Percentiles rank a stretch among this genome's conserved stretches.
These are phyloP conservation scores for Suillus ampliporus DNA, from an alignment of 768 basidiomycete species.

Conservation along the genomic window DNA sequence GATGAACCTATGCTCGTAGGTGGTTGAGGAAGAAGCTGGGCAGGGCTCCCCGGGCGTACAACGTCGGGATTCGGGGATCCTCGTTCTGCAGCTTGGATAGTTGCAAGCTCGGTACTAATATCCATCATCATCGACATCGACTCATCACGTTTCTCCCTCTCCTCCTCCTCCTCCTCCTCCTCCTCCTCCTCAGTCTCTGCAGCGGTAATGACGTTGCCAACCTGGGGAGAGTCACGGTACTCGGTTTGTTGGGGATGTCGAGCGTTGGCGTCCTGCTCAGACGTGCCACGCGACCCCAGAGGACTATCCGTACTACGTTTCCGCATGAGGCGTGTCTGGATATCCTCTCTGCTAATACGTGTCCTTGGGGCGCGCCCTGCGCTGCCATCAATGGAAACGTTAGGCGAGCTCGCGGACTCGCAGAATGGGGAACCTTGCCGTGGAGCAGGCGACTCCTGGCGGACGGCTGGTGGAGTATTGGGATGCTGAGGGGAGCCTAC, in stretches of 20 bases:
- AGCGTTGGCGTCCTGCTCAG: neutral
- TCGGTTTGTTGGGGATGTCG: neutral
- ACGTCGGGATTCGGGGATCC: neutral
- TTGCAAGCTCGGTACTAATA: conserved; percentile 55
- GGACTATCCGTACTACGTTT: conserved; percentile 53
- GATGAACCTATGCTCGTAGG: conserved; percentile 21
- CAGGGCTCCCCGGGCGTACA: conserved; percentile 32
- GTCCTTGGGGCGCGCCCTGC: conserved; percentile 35
- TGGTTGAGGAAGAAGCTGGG: conserved; percentile 6
- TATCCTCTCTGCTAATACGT: conserved; percentile 59
- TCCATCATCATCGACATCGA: conserved; percentile 40
- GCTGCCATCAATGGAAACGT: conserved; percentile 1
- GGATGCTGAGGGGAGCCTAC: conserved; percentile 42
- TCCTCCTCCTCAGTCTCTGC: conserved; percentile 19
- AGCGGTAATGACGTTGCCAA: conserved; percentile 12
- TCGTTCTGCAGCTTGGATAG: conserved; percentile 49
- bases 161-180: conserved; percentile 25
- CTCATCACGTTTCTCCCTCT: conserved; percentile 36
- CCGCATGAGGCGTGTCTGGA: conserved; percentile 53
- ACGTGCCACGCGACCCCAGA: conserved; percentile 26
- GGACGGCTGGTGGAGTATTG: conserved; percentile 25
- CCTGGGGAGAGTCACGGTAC: neutral
- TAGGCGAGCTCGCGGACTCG: neutral
- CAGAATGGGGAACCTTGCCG: conserved; percentile 31
- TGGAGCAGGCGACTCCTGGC: conserved; percentile 26